These are phyloP conservation scores for Fusarium sp. DNA, from an alignment of 2,329 filamentous ascomycete genomes.

Conservation along the genomic window DNA sequence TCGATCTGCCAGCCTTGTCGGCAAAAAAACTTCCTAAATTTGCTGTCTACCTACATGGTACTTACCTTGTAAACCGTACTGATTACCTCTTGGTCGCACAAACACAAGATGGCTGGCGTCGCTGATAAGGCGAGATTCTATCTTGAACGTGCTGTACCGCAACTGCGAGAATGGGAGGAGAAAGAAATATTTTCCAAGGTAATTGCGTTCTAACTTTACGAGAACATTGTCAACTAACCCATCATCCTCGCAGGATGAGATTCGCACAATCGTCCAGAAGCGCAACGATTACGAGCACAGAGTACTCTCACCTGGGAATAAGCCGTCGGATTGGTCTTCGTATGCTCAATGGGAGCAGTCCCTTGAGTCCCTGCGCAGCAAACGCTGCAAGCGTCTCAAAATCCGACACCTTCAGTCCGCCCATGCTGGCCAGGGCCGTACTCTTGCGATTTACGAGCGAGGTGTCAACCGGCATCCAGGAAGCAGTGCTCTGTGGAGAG, in stretches of 20 bases:
- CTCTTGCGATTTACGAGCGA: slow-evolving; percentile 89
- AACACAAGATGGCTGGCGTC: slow-evolving; percentile 73
- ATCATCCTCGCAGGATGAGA: slow-evolving; percentile 74
- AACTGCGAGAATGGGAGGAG: slow-evolving; percentile 89
- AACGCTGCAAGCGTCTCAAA: slow-evolving; percentile 82
- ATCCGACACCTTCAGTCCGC: slow-evolving; percentile 72
- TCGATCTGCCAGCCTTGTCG: slow-evolving; percentile 25
- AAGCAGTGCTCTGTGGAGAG: slow-evolving; percentile 83
- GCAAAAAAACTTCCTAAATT: slow-evolving; percentile 32
- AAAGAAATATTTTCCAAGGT: slow-evolving; percentile 90
- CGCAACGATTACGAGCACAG: slow-evolving; percentile 93
- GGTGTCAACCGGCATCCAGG: slow-evolving; percentile 85
- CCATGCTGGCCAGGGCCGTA: slow-evolving; percentile 78
- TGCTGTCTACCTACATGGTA: background rate
- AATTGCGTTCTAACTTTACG: slow-evolving; percentile 28
- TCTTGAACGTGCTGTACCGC: slow-evolving; percentile 89
- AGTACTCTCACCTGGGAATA: slow-evolving; percentile 81
- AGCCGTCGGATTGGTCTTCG: slow-evolving; percentile 79
- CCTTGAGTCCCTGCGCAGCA: slow-evolving; percentile 78
- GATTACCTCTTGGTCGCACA: background rate
- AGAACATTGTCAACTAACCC: slow-evolving; percentile 8
- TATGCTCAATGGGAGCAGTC: slow-evolving; percentile 79
- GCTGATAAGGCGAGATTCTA: slow-evolving; percentile 96
- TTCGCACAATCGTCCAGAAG: slow-evolving; percentile 85
- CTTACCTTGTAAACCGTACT: background rate